Evolutionary conservation across 305 asterid species (phyloP).

Genomic region (Fraxinus platypoda): DNA sequence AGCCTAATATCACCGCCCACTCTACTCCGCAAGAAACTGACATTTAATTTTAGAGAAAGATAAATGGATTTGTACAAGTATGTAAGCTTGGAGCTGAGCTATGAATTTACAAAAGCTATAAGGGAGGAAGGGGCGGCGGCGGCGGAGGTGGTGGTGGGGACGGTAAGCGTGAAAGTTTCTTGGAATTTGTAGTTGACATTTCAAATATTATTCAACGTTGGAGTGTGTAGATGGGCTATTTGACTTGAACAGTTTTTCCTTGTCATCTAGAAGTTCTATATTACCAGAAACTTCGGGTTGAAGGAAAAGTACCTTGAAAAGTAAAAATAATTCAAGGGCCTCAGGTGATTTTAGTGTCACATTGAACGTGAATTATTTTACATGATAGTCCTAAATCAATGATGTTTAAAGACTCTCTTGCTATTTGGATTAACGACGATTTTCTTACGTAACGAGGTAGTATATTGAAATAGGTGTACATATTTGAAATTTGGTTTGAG

Average conservation of each 20-base stretch:
- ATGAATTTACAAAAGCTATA: background rate
- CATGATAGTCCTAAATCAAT: background rate
- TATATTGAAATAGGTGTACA: background rate
- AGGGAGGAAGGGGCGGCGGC: background rate
- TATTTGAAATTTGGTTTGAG: background rate
- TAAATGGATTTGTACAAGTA: background rate
- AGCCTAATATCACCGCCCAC: conserved; percentile 67
- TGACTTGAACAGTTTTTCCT: background rate
- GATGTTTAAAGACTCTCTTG: background rate
- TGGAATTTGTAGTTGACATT: background rate
- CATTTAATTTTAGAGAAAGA: conserved; percentile 35
- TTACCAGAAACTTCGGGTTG: background rate
- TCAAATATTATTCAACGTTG: background rate
- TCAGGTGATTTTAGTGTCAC: too few species aligned
- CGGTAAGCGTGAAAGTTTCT: background rate
- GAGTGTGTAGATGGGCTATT: background rate
- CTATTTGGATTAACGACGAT: background rate
- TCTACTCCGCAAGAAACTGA: conserved; percentile 82
- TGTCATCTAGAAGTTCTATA: background rate
- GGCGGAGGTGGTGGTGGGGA: background rate
- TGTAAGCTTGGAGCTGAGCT: background rate
- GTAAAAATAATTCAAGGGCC: background rate
- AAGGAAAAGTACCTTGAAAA: background rate
- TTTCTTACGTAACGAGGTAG: background rate
- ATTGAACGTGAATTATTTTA: too few species aligned